These are phyloP conservation scores for Saccharomyces hybrid DNA, from an alignment of 1,139 yeast genomes.

Conservation along the genomic window DNA sequence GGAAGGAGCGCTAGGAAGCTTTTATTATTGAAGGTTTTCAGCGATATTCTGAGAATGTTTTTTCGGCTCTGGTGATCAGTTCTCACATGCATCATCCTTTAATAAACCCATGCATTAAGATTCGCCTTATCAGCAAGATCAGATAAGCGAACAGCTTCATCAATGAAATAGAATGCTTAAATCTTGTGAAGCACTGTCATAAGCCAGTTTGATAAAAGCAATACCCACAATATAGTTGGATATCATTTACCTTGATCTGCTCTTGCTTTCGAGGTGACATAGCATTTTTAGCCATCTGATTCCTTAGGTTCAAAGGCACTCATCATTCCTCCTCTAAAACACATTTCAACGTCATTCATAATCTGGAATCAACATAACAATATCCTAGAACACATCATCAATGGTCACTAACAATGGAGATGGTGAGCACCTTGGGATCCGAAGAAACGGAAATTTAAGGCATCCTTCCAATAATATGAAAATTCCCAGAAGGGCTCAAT, in stretches of 20 bases:
- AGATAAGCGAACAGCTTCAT: neutral
- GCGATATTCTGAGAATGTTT: neutral
- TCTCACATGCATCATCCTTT: neutral
- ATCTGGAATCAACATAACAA: neutral
- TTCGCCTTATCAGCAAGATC: neutral
- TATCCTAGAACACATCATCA: neutral
- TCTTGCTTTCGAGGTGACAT: neutral
- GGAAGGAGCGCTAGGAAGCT: neutral
- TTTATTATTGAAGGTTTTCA: neutral
- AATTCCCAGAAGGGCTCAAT: neutral
- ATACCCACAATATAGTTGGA: neutral
- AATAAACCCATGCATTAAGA: neutral
- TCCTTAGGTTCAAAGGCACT: neutral
- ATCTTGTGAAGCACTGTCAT: neutral
- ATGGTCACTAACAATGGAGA: neutral
- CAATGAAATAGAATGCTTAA: neutral
- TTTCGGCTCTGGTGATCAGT: neutral
- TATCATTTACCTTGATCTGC: neutral
- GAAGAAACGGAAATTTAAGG: neutral
- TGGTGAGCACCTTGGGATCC: neutral
- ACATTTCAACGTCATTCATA: neutral
- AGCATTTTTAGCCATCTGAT: neutral
- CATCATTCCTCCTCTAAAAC: neutral
- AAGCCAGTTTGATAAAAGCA: neutral
- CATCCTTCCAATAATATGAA: neutral